Conservation (phyloP, 83 land plant species). For the Thuja plicata region DNA sequence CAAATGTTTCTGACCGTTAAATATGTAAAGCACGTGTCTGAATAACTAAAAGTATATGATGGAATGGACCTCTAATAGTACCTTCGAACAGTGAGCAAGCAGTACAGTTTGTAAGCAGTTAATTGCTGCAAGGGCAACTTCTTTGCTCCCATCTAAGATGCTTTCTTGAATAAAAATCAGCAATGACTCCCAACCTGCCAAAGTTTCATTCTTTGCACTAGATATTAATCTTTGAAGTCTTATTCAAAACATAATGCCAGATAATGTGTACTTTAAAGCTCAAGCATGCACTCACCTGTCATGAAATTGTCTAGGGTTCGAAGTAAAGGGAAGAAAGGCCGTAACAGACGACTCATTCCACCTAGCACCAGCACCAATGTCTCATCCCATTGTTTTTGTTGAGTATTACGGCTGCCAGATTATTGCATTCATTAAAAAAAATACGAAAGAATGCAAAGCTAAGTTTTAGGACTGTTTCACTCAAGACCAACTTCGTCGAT, state of each 20-base stretch:
- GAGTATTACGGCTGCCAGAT: conserved; percentile 88
- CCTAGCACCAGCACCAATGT: conserved; percentile 86
- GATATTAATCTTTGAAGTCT: conserved; percentile 4
- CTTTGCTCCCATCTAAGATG: conserved; percentile 83
- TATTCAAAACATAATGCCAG: not conserved
- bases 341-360: conserved; percentile 86
- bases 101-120: conserved; percentile 77
- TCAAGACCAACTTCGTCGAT: not conserved
- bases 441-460: conserved; percentile 4
- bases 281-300: conserved; percentile 39
- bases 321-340: conserved; percentile 83
- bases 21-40: not conserved
- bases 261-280: not conserved
- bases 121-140: conserved; percentile 92
- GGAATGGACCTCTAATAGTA: conserved; percentile 16
- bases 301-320: conserved; percentile 59
- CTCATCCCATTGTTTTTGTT: conserved; percentile 99
- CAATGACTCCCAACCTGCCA: conserved; percentile 87
- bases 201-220: not conserved
- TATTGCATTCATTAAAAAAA: conserved; percentile 3
- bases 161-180: conserved; percentile 69
- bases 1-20: not conserved
- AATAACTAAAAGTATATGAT: not conserved
- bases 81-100: conserved; percentile 78
- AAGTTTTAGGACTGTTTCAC: not conserved